Conservation (phyloP, 2,329 filamentous ascomycete species). For the Aphanocladium album region DNA sequence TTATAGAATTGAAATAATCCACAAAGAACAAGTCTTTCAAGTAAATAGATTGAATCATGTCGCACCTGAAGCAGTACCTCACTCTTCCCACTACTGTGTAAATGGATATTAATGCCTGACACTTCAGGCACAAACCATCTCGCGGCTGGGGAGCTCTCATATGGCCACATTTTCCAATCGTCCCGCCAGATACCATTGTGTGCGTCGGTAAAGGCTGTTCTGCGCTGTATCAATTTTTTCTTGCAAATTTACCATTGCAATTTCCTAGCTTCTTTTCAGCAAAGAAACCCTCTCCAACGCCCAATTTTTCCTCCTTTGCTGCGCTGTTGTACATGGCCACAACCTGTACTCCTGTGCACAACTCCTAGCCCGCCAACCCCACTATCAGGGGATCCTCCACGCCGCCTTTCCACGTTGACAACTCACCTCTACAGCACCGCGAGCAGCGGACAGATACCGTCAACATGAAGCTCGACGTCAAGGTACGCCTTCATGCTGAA, state of each 20-base stretch:
- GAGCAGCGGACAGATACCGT: slow-evolving; percentile 18
- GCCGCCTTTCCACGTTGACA: slow-evolving; percentile 14
- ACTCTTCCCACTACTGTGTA: neutral
- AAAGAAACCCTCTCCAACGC: neutral
- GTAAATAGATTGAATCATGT: no score
- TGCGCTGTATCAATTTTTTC: neutral
- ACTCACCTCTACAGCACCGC: slow-evolving; percentile 6
- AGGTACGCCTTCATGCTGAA: slow-evolving; percentile 26
- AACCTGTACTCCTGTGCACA: neutral
- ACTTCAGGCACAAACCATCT: neutral
- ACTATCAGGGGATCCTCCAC: slow-evolving; percentile 15
- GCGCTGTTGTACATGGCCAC: neutral
- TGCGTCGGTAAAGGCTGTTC: neutral
- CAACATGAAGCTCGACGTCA: slow-evolving; percentile 40
- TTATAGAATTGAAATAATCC: no score
- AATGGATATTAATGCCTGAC: slow-evolving; percentile 3
- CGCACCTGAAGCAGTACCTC: no score
- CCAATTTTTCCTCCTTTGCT: neutral
- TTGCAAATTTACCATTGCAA: neutral
- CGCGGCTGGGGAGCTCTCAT: neutral
- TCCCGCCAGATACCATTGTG: neutral
- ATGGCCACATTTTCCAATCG: slow-evolving; percentile 13
- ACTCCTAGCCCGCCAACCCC: slow-evolving; percentile 14
- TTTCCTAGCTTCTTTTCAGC: neutral
- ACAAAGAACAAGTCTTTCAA: no score